A percentile compares a stretch with the other conserved stretches of the same genome.
Evolutionary conservation across 257 asterid genomes (phyloP).

Genomic region (Lycium barbarum): DNA sequence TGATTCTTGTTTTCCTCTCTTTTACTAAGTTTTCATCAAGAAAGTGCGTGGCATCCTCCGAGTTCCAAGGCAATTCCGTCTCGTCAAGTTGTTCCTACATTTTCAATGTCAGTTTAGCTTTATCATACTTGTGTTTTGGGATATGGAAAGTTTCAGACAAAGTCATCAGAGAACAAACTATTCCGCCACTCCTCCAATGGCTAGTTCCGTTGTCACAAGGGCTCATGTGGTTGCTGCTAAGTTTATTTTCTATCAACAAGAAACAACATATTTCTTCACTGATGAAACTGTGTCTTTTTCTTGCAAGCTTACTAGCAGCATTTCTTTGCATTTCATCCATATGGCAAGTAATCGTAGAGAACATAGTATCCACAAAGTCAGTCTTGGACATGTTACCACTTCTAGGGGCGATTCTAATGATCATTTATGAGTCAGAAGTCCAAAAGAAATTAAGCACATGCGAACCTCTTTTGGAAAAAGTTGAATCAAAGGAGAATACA

Average conservation of each 20-base stretch:
- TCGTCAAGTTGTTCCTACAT: constrained; percentile 25
- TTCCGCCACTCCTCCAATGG: constrained; percentile 37
- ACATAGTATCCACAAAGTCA: neutral
- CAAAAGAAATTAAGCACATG: neutral
- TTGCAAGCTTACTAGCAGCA: constrained; percentile 31
- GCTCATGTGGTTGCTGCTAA: constrained; percentile 34
- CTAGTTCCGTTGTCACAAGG: constrained; percentile 34
- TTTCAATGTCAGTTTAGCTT: constrained; percentile 31
- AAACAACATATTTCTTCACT: neutral
- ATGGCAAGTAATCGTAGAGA: constrained; percentile 12
- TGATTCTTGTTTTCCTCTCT: constrained; percentile 20
- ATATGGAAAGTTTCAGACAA: constrained; percentile 19
- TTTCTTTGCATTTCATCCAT: constrained; percentile 36
- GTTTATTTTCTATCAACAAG: constrained; percentile 15
- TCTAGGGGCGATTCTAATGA: constrained; percentile 33
- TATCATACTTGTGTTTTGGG: constrained; percentile 32
- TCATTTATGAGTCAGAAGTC: constrained; percentile 20
- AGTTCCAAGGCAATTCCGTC: constrained; percentile 3
- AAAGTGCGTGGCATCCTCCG: neutral
- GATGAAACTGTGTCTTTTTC: constrained; percentile 23
- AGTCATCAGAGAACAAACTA: neutral
- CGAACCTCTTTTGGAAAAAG: constrained; percentile 33
- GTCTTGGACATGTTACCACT: constrained; percentile 31
- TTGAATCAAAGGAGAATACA: neutral
- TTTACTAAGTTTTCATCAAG: neutral